Conservation (phyloP, 1,284 basidiomycete species). For the Limonomyces culmigenus region DNA sequence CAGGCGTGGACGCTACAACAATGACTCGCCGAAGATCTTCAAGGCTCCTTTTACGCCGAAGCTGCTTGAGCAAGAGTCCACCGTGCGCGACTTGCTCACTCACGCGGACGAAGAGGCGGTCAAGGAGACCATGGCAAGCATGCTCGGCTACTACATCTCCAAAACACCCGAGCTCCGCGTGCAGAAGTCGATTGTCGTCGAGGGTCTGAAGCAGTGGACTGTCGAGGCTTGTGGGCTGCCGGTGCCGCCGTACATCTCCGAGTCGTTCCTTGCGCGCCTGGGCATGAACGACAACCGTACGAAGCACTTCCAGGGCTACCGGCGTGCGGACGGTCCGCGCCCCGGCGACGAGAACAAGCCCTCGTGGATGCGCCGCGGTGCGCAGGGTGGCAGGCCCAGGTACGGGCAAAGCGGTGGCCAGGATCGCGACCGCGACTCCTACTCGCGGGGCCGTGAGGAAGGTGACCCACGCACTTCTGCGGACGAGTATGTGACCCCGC, state of each 20-base stretch:
- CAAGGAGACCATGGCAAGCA: constrained; percentile 47
- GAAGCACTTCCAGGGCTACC: too few relatives aligned
- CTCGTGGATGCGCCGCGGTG: too few relatives aligned
- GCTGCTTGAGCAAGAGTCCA: constrained; percentile 7
- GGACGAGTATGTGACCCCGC: too few relatives aligned
- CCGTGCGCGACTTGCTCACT: constrained; percentile 17
- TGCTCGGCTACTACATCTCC: constrained; percentile 65
- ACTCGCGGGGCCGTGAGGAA: too few relatives aligned
- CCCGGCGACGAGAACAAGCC: too few relatives aligned
- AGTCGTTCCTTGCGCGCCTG: constrained; percentile 24
- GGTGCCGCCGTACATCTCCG: constrained; percentile 30
- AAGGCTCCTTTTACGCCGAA: constrained; percentile 5
- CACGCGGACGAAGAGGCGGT: constrained; percentile 37
- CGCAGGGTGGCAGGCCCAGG: too few relatives aligned
- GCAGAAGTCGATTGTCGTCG: constrained; percentile 28
- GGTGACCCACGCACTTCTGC: too few relatives aligned
- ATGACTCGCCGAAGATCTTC: constrained; percentile 5
- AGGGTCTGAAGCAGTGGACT: constrained; percentile 56
- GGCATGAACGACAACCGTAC: too few relatives aligned
- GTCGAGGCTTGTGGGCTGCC: constrained; percentile 30
- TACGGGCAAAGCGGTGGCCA: too few relatives aligned
- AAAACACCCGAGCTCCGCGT: constrained; percentile 34
- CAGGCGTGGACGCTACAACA: constrained; percentile 1
- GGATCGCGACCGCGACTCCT: too few relatives aligned
- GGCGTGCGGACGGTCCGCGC: too few relatives aligned